Conservation (phyloP, 2,329 filamentous ascomycete species). For the Aspergillus vadensis region DNA sequence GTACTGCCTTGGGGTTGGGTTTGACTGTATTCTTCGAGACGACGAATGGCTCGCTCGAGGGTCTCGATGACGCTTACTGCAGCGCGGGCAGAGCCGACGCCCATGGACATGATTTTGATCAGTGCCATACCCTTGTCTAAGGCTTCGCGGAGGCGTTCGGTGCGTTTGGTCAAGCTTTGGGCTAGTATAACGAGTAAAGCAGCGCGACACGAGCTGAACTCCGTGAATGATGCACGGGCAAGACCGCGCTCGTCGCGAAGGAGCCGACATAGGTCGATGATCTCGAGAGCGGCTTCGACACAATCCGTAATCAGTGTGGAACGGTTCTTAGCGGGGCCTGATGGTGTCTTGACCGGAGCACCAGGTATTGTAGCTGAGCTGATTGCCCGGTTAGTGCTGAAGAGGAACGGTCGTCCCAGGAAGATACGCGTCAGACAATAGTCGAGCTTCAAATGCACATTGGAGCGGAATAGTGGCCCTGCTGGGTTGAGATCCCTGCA, state of each 20-base stretch:
- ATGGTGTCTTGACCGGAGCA: conserved; percentile 31
- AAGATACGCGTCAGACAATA: conserved; percentile 58
- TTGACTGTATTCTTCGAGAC: conserved; percentile 49
- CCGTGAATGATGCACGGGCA: conserved; percentile 58
- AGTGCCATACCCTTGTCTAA: conserved; percentile 54
- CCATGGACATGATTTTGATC: conserved; percentile 57
- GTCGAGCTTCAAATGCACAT: conserved; percentile 56
- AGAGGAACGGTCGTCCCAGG: conserved; percentile 57
- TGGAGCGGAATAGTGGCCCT: conserved; percentile 49
- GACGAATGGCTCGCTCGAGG: conserved; percentile 52
- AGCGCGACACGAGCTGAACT: conserved; percentile 59
- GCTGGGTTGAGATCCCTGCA: conserved; percentile 46
- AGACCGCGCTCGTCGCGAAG: conserved; percentile 56
- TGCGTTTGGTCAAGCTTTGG: conserved; percentile 43
- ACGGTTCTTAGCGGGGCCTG: conserved; percentile 38
- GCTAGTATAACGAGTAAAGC: conserved; percentile 53
- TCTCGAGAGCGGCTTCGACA: conserved; percentile 55
- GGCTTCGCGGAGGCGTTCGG: conserved; percentile 48
- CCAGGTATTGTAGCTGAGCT: conserved; percentile 23
- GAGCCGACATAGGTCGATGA: conserved; percentile 54
- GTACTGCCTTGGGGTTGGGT: conserved; percentile 33
- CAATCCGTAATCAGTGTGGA: conserved; percentile 53
- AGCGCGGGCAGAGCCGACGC: conserved; percentile 55
- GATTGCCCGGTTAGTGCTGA: conserved; percentile 41
- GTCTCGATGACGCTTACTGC: conserved; percentile 57